Conservation (phyloP, 345 rosid species). For the Barbarea vulgaris region DNA sequence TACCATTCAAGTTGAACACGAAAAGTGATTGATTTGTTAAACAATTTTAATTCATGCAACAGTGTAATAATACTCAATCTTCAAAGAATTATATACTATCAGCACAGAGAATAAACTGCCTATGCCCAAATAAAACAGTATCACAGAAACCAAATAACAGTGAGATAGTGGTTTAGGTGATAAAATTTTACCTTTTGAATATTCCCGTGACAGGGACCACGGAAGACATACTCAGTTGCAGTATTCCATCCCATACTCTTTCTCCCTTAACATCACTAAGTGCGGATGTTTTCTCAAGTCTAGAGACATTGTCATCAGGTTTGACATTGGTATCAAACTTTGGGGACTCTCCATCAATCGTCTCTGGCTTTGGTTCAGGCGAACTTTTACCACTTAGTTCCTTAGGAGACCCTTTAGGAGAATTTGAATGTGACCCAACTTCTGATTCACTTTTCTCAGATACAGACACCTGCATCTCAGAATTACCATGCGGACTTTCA, state of each 20-base stretch:
- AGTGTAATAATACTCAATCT: not conserved
- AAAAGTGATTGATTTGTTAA: not conserved
- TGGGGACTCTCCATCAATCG: conserved; percentile 28
- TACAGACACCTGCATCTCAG: conserved; percentile 38
- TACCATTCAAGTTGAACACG: not conserved
- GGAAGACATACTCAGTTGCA: conserved; percentile 65
- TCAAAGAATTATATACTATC: not conserved
- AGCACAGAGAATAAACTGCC: not conserved
- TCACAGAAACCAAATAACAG: not conserved
- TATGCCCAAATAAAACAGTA: not conserved
- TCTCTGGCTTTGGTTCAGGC: conserved; percentile 17
- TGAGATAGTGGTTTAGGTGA: not conserved
- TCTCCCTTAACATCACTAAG: conserved; percentile 48
- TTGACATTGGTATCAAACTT: conserved; percentile 20
- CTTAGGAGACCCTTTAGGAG: conserved; percentile 44
- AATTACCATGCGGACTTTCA: conserved; percentile 54
- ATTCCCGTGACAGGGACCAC: conserved; percentile 57
- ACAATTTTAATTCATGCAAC: conserved; percentile 13
- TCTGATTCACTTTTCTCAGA: conserved; percentile 50
- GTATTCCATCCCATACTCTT: conserved; percentile 77
- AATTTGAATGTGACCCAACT: conserved; percentile 33
- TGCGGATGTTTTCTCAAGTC: conserved; percentile 30
- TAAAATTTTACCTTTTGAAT: conserved; percentile 69
- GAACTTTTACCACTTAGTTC: conserved; percentile 34
- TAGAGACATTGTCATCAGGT: conserved; percentile 27